phyloP scores from a whole-genome alignment of 768 basidiomycete species.

The Neoboletus magnificus region DNA sequence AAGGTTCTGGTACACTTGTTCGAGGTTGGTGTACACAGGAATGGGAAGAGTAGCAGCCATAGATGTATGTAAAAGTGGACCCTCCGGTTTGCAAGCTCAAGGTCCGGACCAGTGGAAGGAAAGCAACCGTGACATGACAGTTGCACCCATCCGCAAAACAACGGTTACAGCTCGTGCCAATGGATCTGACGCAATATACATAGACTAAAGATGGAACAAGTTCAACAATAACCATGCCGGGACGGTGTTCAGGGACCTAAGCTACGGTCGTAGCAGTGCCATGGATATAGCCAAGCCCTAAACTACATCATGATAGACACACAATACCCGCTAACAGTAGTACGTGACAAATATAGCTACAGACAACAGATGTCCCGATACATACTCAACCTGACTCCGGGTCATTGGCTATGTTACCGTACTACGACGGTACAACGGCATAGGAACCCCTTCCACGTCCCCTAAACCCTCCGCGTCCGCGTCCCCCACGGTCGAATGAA shows the following conservation, averaged over 20 bases:
- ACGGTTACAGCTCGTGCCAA: no score
- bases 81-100: background rate
- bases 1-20: conserved; percentile 51
- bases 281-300: background rate
- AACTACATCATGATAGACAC: conserved; percentile 1
- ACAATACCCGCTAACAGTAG: background rate
- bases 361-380: background rate
- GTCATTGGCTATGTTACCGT: background rate
- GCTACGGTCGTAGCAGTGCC: background rate
- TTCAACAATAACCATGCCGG: no score
- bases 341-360: conserved; percentile 4
- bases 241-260: no score
- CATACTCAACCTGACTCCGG: background rate
- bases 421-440: conserved; percentile 8
- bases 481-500: conserved; percentile 32
- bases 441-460: conserved; percentile 30
- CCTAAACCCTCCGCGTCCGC: conserved; percentile 30
- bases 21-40: conserved; percentile 58
- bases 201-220: no score
- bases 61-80: background rate
- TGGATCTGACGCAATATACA: no score
- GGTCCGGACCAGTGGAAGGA: background rate
- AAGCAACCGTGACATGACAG: background rate
- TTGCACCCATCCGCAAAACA: no score
- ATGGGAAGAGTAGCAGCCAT: conserved; percentile 60